Evolutionary conservation across 1,284 basidiomycete species (phyloP).

Genomic region (Retiboletus fuscus): DNA sequence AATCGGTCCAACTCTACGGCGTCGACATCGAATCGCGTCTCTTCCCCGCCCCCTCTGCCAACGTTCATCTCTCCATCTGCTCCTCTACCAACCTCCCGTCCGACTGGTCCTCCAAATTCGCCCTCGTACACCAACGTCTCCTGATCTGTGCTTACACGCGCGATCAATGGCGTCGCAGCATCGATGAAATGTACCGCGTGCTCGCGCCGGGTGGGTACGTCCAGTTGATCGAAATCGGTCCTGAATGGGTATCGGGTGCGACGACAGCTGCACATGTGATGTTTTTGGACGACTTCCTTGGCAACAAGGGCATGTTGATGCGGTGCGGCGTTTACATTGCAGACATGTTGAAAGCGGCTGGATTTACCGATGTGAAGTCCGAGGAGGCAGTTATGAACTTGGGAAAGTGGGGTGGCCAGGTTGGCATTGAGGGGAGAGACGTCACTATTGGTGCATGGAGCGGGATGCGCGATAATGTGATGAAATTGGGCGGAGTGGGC

Average conservation of each 20-base stretch:
- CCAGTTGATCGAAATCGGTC: constrained; percentile 46
- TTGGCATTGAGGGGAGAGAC: constrained; percentile 27
- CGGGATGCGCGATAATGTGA: constrained; percentile 32
- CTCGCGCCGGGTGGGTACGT: constrained; percentile 47
- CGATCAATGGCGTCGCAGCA: constrained; percentile 42
- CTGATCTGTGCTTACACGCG: constrained; percentile 45
- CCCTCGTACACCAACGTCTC: constrained; percentile 50
- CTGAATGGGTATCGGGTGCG: constrained; percentile 34
- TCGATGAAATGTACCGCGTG: constrained; percentile 47
- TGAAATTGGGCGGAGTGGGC: constrained; percentile 24
- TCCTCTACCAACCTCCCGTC: constrained; percentile 34
- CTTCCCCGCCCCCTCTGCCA: constrained; percentile 30
- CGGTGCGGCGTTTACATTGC: constrained; percentile 31
- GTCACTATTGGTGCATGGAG: constrained; percentile 31
- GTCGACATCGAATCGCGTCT: constrained; percentile 39
- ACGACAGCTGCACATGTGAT: constrained; percentile 33
- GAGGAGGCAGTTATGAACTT: constrained; percentile 33
- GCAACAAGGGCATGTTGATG: constrained; percentile 25
- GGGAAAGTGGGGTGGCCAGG: constrained; percentile 38
- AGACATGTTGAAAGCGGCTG: constrained; percentile 34
- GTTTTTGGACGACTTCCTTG: constrained; percentile 34
- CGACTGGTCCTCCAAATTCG: constrained; percentile 45
- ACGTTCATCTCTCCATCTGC: constrained; percentile 38
- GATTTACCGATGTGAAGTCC: constrained; percentile 35
- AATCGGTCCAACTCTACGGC: constrained; percentile 37